Base-by-base conservation (phyloP, 2,329 filamentous ascomycete species). In the Trichoderma gracile region DNA sequence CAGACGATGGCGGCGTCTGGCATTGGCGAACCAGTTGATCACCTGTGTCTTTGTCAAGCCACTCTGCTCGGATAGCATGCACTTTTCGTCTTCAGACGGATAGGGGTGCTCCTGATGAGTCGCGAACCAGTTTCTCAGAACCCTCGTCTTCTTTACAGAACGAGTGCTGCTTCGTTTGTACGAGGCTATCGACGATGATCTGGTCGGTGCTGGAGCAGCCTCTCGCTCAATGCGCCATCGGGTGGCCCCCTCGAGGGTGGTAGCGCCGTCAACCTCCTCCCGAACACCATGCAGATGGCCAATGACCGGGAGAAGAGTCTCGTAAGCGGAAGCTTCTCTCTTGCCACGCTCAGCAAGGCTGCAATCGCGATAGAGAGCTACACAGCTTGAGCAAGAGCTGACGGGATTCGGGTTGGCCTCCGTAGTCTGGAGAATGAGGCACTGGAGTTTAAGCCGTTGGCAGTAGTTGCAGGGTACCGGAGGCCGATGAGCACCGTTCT, bases 11-110 rank as follows among this genome's bases (percentile, higher is more conserved):
- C 81, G 80, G 8, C 82, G 77, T 21, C 81, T 75, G 0, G 80
- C 80, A 67, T 84, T 84, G 23, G 80, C 77, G 67, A 84, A 83
- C 81, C 81, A 84, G 58, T 81, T 81, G 23, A 78, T 72, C 3
- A 83, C 77, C 40, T 81, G 79, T 1, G 75, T 79, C 56, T 73
- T 73, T 21, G 77, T 81, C 17, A 83, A 74, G 0, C 80, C 81
- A 0, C 81, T 81, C 65, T 81, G 74, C 4, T 71, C 68, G 12
- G 76, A 72, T 0, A 84, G 73, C 3, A 69, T 65, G 0, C 69
- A 57, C 59, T 82, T 82, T 57, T 83, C 78, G 9, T 80, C 76
- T 27, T 82, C 79, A 1, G 75, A 77, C 2, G 81, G 81, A 66
- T 84, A 83, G 2, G 81, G 81, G 47, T 78, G 74, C 45, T 81